These are phyloP conservation scores for Pestalotiopsis sp. DNA, from an alignment of 2,329 filamentous ascomycete genomes.

Conservation along the genomic window DNA sequence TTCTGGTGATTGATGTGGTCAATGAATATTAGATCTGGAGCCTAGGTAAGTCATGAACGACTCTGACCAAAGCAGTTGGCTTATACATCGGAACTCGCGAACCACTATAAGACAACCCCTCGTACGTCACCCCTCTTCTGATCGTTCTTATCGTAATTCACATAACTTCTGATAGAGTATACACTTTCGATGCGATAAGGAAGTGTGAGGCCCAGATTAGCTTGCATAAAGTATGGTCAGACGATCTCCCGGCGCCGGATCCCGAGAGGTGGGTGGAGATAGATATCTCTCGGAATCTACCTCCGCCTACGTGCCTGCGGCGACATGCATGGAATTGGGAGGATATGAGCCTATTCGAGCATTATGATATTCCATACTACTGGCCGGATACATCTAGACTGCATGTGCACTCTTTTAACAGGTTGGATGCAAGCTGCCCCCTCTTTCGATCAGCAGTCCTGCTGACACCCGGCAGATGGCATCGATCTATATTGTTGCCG, in stretches of 20 bases:
- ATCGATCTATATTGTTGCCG: neutral
- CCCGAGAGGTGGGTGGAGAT: neutral
- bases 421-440: neutral
- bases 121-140: neutral
- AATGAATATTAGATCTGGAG: neutral
- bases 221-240: neutral
- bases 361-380: neutral
- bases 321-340: neutral
- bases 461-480: neutral
- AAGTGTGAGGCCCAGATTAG: neutral
- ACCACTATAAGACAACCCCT: neutral
- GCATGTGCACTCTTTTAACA: neutral
- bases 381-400: neutral
- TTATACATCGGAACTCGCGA: neutral
- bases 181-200: neutral
- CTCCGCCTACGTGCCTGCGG: neutral
- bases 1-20: neutral
- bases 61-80: neutral
- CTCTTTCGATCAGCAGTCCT: neutral
- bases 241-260: neutral
- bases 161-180: neutral
- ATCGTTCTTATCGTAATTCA: neutral
- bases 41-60: neutral
- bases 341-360: neutral
- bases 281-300: neutral